Conservation (phyloP, 2,329 filamentous ascomycete species). For the Claviceps paspali region DNA sequence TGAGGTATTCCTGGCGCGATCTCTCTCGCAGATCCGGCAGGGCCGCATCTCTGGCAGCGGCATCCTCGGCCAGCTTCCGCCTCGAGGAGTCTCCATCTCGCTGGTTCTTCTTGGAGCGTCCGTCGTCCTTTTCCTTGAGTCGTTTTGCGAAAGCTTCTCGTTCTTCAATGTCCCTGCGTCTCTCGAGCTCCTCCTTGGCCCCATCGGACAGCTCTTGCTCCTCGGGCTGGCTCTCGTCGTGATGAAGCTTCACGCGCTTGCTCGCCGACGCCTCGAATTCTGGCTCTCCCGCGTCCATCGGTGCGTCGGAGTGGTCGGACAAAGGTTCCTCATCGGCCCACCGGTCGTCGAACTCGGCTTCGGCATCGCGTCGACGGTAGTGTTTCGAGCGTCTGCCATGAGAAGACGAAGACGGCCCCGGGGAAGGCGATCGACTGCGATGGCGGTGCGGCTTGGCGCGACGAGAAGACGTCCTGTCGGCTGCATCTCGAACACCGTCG, state of each 20-base stretch:
- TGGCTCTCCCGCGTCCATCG: constrained; percentile 29
- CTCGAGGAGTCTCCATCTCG: constrained; percentile 42
- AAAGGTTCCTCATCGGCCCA: constrained; percentile 65
- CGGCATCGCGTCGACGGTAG: constrained; percentile 25
- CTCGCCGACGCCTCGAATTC: constrained; percentile 55
- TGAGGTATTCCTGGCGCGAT: constrained; percentile 82
- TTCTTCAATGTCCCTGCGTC: constrained; percentile 55
- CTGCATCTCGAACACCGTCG: constrained; percentile 17
- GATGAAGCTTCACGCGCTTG: constrained; percentile 52
- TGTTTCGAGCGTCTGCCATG: constrained; percentile 22
- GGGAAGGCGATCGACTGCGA: constrained; percentile 20
- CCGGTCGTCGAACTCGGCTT: constrained; percentile 51
- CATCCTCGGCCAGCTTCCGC: constrained; percentile 34
- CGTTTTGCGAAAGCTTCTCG: constrained; percentile 68
- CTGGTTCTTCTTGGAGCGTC: constrained; percentile 52
- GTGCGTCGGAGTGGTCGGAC: constrained; percentile 23
- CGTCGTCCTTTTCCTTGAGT: constrained; percentile 55
- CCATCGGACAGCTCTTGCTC: constrained; percentile 41
- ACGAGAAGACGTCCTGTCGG: constrained; percentile 15
- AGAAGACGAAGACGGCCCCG: constrained; percentile 12
- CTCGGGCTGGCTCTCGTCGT: constrained; percentile 30
- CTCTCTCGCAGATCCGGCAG: constrained; percentile 68
- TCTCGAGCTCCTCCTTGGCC: constrained; percentile 38
- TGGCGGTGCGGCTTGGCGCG: constrained; percentile 14
- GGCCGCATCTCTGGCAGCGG: constrained; percentile 51